Evolutionary conservation across 345 rosid species (phyloP), one percentile per base, ranked within the genome.

Genomic region (Citrus unshiu): DNA sequence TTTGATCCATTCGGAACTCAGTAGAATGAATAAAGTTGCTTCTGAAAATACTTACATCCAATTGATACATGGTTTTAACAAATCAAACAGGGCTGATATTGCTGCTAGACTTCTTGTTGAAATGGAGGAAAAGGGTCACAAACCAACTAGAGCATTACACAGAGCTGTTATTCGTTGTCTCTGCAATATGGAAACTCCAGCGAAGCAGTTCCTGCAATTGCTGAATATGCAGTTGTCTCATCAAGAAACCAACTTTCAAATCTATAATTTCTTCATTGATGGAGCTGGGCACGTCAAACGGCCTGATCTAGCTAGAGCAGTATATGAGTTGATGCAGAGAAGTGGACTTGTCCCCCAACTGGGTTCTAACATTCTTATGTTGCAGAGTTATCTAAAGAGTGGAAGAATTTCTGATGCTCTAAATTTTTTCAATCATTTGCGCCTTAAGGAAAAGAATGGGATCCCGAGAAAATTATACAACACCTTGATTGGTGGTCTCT

Each of bases 51-150:
- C 87, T 80, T 94, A 85, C 81, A 0, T 67, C 58, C 64, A 73
- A 59, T 83, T 94, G 89, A 92, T 96, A 81, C 62, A 29, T 56
- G 92, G 92, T 76, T 83, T 92, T 77, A 76, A 18, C 71, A 77
- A 77, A 81, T 81, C 80, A 29, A 81, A 84, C 77, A 89, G 86
- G 84, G 89, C 84, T 67, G 93, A 92, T 83, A 73, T 88, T 78
- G 93, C 94, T 56, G 88, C 89, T 43, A 82, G 81, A 77, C 94
- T 96, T 79, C 87, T 96, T 43, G 68, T 88, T 67, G 90, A 89
- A 75, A 94, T 94, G 98, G 97, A 90, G 78, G 88, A 89, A 43
- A 91, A 85, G 76, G 97, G 94, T 71, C 84, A 88, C 77, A 70
- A 19, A 19, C 88, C 93, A 35, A 71, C 35, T 69, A 71, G 75